Evolutionary conservation across 2,329 filamentous ascomycete species (phyloP), one percentile per base, ranked within the genome.

Genomic region (Drechslera avenae): DNA sequence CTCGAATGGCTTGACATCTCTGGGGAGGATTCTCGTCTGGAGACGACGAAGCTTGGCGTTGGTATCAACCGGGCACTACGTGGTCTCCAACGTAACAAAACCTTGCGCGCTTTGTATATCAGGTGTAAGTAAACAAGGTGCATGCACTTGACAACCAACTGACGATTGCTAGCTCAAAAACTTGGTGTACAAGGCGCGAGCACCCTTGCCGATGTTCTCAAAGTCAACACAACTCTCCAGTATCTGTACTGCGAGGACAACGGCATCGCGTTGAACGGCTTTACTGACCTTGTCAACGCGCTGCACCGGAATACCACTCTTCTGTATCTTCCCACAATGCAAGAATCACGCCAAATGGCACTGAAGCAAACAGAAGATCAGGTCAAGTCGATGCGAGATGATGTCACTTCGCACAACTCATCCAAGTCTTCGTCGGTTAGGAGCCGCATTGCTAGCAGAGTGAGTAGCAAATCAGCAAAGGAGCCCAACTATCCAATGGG

Each of bases 171-270:
- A 74, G 72, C 86, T 66, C 87, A 90, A 72, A 86, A 84, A 56
- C 79, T 90, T 5, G 87, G 87, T 3, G 69, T 88, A 17, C 85
- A 86, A 70, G 87, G 87, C 26, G 86, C 87, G 3, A 88, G 83
- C 63, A 87, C 86, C 0, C 76, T 90, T 30, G 83, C 86, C 2
- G 86, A 87, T 14, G 86, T 90, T 13, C 74, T 90, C 30, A 84
- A 86, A 62, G 79, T 79, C 54, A 90, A 90, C 62, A 77, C 72
- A 2, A 82, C 81, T 1, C 73, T 90, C 4, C 78, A 81, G 19
- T 84, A 89, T 65, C 78, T 90, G 5, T 80, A 88, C 60, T 90
- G 87, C 68, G 86, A 87, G 55, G 85, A 87, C 68, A 90, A 90
- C 63, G 84, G 85, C 46, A 87, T 89, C 47, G 86, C 85, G 37